Evolutionary conservation across 1,139 yeast genomes (phyloP).

Genomic region (Yamadazyma sp.): DNA sequence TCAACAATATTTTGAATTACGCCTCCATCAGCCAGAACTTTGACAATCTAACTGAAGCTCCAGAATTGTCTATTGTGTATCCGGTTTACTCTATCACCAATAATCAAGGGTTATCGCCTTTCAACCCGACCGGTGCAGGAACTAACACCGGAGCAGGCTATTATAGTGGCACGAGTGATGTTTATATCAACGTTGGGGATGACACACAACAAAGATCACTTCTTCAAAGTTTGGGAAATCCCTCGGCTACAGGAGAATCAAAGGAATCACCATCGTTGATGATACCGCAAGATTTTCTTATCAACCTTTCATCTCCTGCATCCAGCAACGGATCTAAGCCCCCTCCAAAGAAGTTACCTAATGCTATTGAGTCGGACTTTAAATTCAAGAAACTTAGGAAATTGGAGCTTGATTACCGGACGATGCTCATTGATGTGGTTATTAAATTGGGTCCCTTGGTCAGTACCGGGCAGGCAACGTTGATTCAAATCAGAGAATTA

Average conservation of each 20-base stretch:
- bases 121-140: neutral
- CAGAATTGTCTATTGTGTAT: slow-evolving; percentile 31
- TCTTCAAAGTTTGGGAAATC: slow-evolving; percentile 12
- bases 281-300: neutral
- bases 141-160: neutral
- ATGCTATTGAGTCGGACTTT: slow-evolving; percentile 15
- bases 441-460: slow-evolving; percentile 22
- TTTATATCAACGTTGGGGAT: slow-evolving; percentile 1
- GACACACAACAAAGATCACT: slow-evolving; percentile 13
- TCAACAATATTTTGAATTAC: slow-evolving; percentile 20
- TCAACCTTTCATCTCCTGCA: slow-evolving; percentile 7
- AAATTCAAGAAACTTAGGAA: slow-evolving; percentile 16
- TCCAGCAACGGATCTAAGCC: slow-evolving; percentile 1
- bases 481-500: slow-evolving; percentile 31
- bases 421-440: slow-evolving; percentile 15
- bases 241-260: neutral
- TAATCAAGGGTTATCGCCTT: slow-evolving; percentile 9
- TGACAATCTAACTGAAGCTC: slow-evolving; percentile 25
- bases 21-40: slow-evolving; percentile 26
- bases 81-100: slow-evolving; percentile 36
- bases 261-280: neutral
- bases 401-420: slow-evolving; percentile 18
- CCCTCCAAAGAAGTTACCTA: slow-evolving; percentile 15
- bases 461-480: slow-evolving; percentile 27
- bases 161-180: slow-evolving; percentile 5